Base-by-base conservation (phyloP, 2,329 filamentous ascomycete species). In the Stenocarpella maydis region DNA sequence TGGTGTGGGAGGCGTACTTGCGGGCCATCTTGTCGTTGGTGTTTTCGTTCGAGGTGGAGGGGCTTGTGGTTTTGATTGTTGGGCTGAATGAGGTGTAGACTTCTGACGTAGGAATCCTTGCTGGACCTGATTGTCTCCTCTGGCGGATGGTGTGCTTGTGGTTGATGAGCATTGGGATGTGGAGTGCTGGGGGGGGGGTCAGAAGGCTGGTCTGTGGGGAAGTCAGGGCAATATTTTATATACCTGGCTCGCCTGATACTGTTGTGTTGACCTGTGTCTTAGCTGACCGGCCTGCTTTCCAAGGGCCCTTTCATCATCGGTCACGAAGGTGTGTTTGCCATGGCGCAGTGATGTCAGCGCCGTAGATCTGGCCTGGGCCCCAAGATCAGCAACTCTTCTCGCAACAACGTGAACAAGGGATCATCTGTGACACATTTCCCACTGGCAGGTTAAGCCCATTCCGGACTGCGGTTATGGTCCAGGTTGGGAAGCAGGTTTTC, bases 1-100 rank as follows among this genome's bases (percentile, higher is more conserved):
- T 75, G 75, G 55, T 74, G 64, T 69, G 58, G 49, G 53, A 60
- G 21, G 26, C 67, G 75, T 75, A 58, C 47, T 64, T 34, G 70
- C 68, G 54, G 54, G 66, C 43, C 69, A 71, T 72, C 34, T 58
- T 69, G 39, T 37, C 45, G 34, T 41, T 63, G 34, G 34, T n/a
- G 50, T 47, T 34, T 45, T 34, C 9, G 31, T 34, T 34, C 9
- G n/a, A n/a, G 31, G 19, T 47, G 50, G 41, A 55, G 41, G 58
- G 6, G n/a, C 8, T 53, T 21, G 10, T 43, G 19, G 28, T 37
- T 28, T 43, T 58, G 31, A 24, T 65, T 58, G 58, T 65, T 58
- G 58, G 39, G 64, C 8, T 39, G 64, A 67, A 14, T 3, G 64
- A 58, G 7, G n/a, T 49, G 21, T 54, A 67, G 64, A 67, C 52